Percentiles rank a stretch among this genome's conserved stretches.
Evolutionary conservation across 805 yeast genomes (phyloP).

Genomic region (Schwanniomyces occidentalis): DNA sequence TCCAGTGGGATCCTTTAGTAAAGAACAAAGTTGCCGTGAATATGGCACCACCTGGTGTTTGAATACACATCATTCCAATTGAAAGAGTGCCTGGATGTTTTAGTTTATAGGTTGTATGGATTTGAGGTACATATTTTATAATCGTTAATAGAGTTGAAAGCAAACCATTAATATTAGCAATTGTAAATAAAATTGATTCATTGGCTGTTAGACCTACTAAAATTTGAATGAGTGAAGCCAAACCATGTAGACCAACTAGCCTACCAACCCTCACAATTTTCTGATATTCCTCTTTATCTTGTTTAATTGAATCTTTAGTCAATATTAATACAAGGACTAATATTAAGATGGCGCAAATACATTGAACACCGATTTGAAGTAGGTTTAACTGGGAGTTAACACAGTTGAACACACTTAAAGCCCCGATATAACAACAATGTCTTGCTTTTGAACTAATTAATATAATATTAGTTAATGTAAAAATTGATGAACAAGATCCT

Average conservation of each 20-base stretch:
- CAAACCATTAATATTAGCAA: conserved; percentile 65
- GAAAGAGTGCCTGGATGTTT: conserved; percentile 82
- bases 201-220: conserved; percentile 29
- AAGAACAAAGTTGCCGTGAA: conserved; percentile 73
- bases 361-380: conserved; percentile 65
- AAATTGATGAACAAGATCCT: conserved; percentile 68
- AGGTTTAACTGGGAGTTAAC: conserved; percentile 64
- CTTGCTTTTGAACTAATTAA: conserved; percentile 62
- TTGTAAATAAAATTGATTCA: conserved; percentile 24
- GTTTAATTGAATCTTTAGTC: conserved; percentile 48
- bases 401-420: conserved; percentile 56
- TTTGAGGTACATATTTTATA: conserved; percentile 78
- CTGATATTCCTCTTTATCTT: conserved; percentile 44
- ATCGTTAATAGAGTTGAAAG: conserved; percentile 63
- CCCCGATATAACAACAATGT: conserved; percentile 53
- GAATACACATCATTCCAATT: conserved; percentile 77
- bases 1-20: conserved; percentile 81
- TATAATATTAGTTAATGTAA: conserved; percentile 66
- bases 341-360: conserved; percentile 58
- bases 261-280: conserved; percentile 43
- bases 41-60: conserved; percentile 85
- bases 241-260: conserved; percentile 38
- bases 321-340: conserved; percentile 52
- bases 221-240: conserved; percentile 33
- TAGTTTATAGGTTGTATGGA: conserved; percentile 63